phyloP scores from a whole-genome alignment of 2,329 filamentous ascomycete species.

The Fusarium denticulatum region DNA sequence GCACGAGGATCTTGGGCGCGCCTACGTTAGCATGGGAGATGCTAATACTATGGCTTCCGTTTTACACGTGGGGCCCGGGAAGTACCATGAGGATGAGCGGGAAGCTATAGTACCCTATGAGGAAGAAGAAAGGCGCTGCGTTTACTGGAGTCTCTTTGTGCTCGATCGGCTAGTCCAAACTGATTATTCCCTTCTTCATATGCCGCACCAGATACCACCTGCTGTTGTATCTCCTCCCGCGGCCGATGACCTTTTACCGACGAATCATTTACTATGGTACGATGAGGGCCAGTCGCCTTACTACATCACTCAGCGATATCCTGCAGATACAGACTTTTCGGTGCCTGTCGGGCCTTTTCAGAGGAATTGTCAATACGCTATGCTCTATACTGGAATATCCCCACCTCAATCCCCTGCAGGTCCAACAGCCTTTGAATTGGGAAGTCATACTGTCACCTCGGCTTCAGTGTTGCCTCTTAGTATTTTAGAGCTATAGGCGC shows the following conservation, averaged over 20 bases:
- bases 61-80: slow-evolving; percentile 50
- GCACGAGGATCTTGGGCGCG: slow-evolving; percentile 52
- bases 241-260: slow-evolving; percentile 48
- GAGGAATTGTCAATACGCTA: slow-evolving; percentile 48
- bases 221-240: slow-evolving; percentile 34
- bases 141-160: slow-evolving; percentile 57
- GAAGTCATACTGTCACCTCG: background rate
- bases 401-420: slow-evolving; percentile 15
- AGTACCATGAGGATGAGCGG: slow-evolving; percentile 44
- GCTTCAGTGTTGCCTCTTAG: background rate
- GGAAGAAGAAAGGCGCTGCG: slow-evolving; percentile 52
- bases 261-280: slow-evolving; percentile 46
- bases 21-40: slow-evolving; percentile 56
- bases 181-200: slow-evolving; percentile 44
- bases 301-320: slow-evolving; percentile 37
- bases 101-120: slow-evolving; percentile 40
- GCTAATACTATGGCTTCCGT: slow-evolving; percentile 49
- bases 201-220: slow-evolving; percentile 48
- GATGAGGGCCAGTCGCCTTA: slow-evolving; percentile 29
- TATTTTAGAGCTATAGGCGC: background rate
- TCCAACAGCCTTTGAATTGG: background rate
- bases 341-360: slow-evolving; percentile 48
- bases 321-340: slow-evolving; percentile 38
- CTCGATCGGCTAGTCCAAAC: slow-evolving; percentile 52
- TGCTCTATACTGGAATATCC: slow-evolving; percentile 44